These are phyloP conservation scores for Shiraia sp. DNA, from an alignment of 2,329 filamentous ascomycete species.

Conservation along the genomic window DNA sequence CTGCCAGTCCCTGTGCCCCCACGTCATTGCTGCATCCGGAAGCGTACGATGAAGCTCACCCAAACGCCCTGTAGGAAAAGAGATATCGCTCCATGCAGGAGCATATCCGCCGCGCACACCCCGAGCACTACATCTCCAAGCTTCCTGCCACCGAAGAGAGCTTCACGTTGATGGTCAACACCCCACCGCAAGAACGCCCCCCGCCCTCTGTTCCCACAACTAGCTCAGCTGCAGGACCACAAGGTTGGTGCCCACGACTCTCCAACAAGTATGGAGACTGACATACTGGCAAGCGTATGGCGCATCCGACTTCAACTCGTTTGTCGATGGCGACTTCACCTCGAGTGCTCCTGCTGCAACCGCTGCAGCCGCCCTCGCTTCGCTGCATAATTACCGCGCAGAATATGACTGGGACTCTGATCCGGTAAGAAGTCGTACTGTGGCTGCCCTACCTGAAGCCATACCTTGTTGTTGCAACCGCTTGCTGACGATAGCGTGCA, in stretches of 20 bases:
- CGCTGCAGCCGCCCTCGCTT: slow-evolving; percentile 83
- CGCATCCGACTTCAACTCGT: slow-evolving; percentile 64
- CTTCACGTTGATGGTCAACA: slow-evolving; percentile 95
- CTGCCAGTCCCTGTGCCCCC: background rate
- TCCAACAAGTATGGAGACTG: slow-evolving; percentile 38
- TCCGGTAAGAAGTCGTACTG: slow-evolving; percentile 31
- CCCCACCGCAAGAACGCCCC: slow-evolving; percentile 74
- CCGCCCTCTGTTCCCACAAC: slow-evolving; percentile 54
- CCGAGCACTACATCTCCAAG: slow-evolving; percentile 96
- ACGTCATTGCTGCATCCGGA: slow-evolving; percentile 22
- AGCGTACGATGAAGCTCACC: slow-evolving; percentile 3
- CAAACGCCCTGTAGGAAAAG: slow-evolving; percentile 71
- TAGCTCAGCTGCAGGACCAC: slow-evolving; percentile 41
- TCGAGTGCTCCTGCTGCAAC: slow-evolving; percentile 69
- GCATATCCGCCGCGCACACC: slow-evolving; percentile 95
- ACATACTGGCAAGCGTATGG: slow-evolving; percentile 51
- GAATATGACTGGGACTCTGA: slow-evolving; percentile 58
- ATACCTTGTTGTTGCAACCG: slow-evolving; percentile 20
- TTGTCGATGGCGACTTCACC: slow-evolving; percentile 68
- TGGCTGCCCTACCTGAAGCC: slow-evolving; percentile 9
- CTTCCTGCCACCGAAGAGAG: slow-evolving; percentile 95
- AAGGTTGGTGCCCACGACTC: slow-evolving; percentile 36
- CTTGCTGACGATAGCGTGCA: slow-evolving; percentile 17
- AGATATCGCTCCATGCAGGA: slow-evolving; percentile 99
- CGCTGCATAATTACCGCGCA: slow-evolving; percentile 78